A percentile compares a stretch with the other conserved stretches of the same genome.
These are phyloP conservation scores for Salvia miltiorrhiza DNA, from an alignment of 257 asterid genomes.

Conservation along the genomic window DNA sequence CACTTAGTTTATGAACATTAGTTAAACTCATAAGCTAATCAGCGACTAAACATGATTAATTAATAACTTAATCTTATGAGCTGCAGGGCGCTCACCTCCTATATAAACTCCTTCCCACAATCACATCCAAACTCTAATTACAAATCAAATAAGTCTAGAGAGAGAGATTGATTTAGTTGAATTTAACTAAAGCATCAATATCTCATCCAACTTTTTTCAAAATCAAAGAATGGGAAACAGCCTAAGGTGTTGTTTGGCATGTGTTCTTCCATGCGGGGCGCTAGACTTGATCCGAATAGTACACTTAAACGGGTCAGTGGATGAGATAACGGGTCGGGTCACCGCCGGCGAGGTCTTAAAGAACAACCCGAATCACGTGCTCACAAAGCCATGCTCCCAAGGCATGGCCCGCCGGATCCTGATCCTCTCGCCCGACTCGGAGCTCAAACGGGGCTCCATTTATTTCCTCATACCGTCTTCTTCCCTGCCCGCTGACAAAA, in stretches of 20 bases:
- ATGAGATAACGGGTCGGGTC: constrained; percentile 67
- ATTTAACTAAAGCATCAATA: neutral
- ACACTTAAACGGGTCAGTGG: constrained; percentile 71
- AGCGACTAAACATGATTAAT: constrained; percentile 10
- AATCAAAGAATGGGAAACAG: constrained; percentile 65
- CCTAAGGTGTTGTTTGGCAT: constrained; percentile 90
- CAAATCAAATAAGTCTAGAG: neutral
- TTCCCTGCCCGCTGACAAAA: constrained; percentile 46
- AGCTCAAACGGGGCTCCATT: constrained; percentile 84
- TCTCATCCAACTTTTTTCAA: neutral
- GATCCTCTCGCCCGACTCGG: constrained; percentile 69
- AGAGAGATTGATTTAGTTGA: neutral
- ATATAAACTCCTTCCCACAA: constrained; percentile 8
- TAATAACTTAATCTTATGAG: neutral
- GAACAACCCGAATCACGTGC: constrained; percentile 69
- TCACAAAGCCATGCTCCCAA: constrained; percentile 62
- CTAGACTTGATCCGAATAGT: constrained; percentile 88
- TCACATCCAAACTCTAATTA: constrained; percentile 13
- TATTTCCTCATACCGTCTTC: constrained; percentile 82
- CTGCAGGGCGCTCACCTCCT: neutral
- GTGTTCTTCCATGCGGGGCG: constrained; percentile 95
- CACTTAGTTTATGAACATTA: neutral
- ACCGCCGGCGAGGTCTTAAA: constrained; percentile 66
- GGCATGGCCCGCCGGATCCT: constrained; percentile 66
- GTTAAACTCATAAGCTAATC: neutral